phyloP scores from a whole-genome alignment of 1,139 yeast genomes.

The Hemisphaericaspora subhashii region DNA sequence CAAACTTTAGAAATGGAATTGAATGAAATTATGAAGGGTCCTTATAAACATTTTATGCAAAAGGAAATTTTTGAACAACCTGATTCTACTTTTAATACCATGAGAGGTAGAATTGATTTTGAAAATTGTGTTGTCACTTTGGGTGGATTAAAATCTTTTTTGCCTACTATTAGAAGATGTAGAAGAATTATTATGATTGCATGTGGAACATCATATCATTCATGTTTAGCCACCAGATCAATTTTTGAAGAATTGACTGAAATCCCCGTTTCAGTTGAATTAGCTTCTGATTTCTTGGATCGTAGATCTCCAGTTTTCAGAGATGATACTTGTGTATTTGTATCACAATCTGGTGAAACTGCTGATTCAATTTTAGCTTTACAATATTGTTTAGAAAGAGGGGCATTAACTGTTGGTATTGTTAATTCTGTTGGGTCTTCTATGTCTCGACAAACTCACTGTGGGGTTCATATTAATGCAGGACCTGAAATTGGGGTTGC shows the following conservation, averaged over 20 bases:
- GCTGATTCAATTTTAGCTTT: constrained; percentile 98
- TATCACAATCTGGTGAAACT: constrained; percentile 98
- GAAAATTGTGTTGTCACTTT: constrained; percentile 73
- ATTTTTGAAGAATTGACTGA: constrained; percentile 96
- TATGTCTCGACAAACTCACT: constrained; percentile 92
- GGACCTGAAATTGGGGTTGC: constrained; percentile 99
- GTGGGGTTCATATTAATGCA: constrained; percentile 99
- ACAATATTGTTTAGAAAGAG: constrained; percentile 94
- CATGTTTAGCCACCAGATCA: constrained; percentile 95
- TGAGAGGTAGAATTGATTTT: constrained; percentile 99
- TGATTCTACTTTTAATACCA: constrained; percentile 94
- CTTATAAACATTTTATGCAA: constrained; percentile 95
- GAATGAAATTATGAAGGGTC: constrained; percentile 98
- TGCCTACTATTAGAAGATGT: constrained; percentile 89
- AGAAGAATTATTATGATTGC: constrained; percentile 98
- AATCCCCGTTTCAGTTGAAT: constrained; percentile 92
- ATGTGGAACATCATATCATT: constrained; percentile 98
- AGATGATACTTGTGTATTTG: constrained; percentile 97
- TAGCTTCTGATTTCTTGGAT: constrained; percentile 96
- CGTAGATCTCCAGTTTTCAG: constrained; percentile 95
- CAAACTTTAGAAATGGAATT: constrained; percentile 97
- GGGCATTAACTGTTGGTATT: constrained; percentile 96
- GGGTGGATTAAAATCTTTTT: constrained; percentile 86
- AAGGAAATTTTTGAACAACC: constrained; percentile 99
- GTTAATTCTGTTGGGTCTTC: constrained; percentile 93